phyloP scores from a whole-genome alignment of 441 rosid genomes.

The Euphorbia celastroides region DNA sequence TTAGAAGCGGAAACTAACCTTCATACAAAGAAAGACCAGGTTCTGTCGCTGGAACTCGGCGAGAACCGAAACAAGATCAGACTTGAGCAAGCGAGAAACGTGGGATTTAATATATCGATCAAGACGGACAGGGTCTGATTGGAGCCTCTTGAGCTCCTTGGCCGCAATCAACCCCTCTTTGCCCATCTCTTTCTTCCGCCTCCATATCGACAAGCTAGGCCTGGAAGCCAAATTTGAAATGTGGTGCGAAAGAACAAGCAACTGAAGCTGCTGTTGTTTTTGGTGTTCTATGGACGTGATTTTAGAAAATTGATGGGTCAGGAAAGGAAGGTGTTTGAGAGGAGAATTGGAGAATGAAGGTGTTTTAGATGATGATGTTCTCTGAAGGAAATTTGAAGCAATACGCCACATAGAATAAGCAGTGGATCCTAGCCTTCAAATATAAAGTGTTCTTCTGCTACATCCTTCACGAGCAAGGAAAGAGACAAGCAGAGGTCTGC shows the following conservation, averaged over 20 bases:
- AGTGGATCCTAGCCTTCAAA: too few species aligned
- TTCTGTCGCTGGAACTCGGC: conserved; percentile 89
- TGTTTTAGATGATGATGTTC: background rate
- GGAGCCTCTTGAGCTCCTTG: conserved; percentile 79
- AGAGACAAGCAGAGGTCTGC: too few species aligned
- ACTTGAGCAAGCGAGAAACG: conserved; percentile 77
- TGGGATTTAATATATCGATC: conserved; percentile 55
- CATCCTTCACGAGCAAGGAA: too few species aligned
- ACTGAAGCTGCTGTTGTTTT: background rate
- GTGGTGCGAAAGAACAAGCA: conserved; percentile 14
- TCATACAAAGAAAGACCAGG: conserved; percentile 79
- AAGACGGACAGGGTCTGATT: conserved; percentile 45
- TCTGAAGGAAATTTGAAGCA: background rate
- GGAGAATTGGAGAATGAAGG: background rate
- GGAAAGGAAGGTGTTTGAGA: background rate
- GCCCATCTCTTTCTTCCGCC: conserved; percentile 82
- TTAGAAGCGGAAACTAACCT: conserved; percentile 35
- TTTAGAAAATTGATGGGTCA: background rate
- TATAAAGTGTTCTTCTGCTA: too few species aligned
- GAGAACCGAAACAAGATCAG: conserved; percentile 82
- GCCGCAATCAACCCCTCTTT: conserved; percentile 81
- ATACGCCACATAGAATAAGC: conserved; percentile 8
- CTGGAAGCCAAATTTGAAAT: conserved; percentile 45
- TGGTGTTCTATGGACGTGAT: background rate
- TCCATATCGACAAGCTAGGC: conserved; percentile 92